These are phyloP conservation scores for Trametopsis cervina DNA, from an alignment of 768 basidiomycete genomes.

Conservation along the genomic window DNA sequence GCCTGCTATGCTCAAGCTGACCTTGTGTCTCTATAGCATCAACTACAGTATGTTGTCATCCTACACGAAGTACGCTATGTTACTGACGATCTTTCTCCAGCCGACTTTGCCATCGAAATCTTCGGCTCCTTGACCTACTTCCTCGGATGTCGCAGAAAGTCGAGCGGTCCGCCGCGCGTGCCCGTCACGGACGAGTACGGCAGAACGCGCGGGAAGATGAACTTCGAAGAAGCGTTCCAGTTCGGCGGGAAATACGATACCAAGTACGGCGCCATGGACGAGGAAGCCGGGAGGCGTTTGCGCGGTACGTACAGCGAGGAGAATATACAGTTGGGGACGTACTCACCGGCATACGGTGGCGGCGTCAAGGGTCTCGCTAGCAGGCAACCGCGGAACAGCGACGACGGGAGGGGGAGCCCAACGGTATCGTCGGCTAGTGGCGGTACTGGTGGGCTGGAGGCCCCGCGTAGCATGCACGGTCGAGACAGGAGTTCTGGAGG, in stretches of 20 bases:
- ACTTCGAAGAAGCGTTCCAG: constrained; percentile 36
- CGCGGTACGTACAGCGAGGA: not conserved
- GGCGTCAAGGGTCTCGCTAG: not conserved
- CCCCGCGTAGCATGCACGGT: not conserved
- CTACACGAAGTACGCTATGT: not conserved
- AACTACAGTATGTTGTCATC: constrained; percentile 34
- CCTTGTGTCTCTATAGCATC: constrained; percentile 25
- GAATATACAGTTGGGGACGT: not conserved
- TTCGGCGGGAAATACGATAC: constrained; percentile 9
- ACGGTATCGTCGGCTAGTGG: not conserved
- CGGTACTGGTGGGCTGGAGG: not conserved
- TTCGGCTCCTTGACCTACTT: constrained; percentile 56
- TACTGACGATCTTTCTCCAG: constrained; percentile 26
- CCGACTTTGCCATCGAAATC: constrained; percentile 66
- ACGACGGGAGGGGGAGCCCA: too few species aligned
- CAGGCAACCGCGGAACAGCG: not conserved
- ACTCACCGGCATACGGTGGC: not conserved
- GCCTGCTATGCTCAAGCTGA: constrained; percentile 8
- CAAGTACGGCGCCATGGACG: not conserved
- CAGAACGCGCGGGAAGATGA: constrained; percentile 22
- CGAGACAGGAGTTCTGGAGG: not conserved
- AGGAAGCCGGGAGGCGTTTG: not conserved
- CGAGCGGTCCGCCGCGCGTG: constrained; percentile 19
- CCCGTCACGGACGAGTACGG: constrained; percentile 18
- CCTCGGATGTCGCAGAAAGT: constrained; percentile 26